phyloP scores from a whole-genome alignment of 2,329 filamentous ascomycete species.

The Calonectria naviculata region DNA sequence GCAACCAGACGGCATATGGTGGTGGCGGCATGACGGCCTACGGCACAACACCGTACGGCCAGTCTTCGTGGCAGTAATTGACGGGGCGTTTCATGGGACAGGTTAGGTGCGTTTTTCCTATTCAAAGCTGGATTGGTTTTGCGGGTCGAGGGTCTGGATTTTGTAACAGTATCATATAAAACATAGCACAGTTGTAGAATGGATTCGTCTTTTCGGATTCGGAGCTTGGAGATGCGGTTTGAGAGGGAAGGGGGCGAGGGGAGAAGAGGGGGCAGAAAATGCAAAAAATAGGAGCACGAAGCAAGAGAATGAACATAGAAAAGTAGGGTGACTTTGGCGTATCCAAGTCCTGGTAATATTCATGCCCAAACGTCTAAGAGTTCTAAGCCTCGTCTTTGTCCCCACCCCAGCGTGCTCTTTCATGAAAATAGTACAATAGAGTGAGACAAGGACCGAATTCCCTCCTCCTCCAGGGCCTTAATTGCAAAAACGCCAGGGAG shows the following conservation, averaged over 20 bases:
- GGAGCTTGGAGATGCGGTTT: constrained; percentile 2
- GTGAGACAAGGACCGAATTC: constrained; percentile 5
- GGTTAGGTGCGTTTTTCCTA: constrained; percentile 29
- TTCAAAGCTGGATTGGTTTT: constrained; percentile 32
- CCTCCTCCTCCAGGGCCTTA: background rate
- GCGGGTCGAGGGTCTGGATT: constrained; percentile 30
- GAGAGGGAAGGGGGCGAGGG: background rate
- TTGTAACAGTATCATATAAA: constrained; percentile 36
- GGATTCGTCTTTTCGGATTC: constrained; percentile 27
- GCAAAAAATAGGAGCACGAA: background rate
- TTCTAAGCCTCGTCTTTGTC: background rate
- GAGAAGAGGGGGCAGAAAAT: constrained; percentile 2
- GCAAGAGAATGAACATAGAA: background rate
- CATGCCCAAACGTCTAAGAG: background rate
- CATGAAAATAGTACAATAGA: constrained; percentile 10
- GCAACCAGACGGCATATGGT: constrained; percentile 76
- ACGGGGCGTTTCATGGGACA: constrained; percentile 37
- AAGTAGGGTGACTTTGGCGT: background rate
- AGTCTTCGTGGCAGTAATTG: constrained; percentile 59
- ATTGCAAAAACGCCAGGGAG: constrained; percentile 36
- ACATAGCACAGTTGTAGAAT: constrained; percentile 43
- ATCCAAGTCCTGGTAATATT: constrained; percentile 12
- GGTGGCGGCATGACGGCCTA: constrained; percentile 73
- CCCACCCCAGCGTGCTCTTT: background rate
- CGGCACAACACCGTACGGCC: constrained; percentile 66